These are phyloP conservation scores for Penicillium decumbens DNA, from an alignment of 2,329 filamentous ascomycete species.

Conservation along the genomic window DNA sequence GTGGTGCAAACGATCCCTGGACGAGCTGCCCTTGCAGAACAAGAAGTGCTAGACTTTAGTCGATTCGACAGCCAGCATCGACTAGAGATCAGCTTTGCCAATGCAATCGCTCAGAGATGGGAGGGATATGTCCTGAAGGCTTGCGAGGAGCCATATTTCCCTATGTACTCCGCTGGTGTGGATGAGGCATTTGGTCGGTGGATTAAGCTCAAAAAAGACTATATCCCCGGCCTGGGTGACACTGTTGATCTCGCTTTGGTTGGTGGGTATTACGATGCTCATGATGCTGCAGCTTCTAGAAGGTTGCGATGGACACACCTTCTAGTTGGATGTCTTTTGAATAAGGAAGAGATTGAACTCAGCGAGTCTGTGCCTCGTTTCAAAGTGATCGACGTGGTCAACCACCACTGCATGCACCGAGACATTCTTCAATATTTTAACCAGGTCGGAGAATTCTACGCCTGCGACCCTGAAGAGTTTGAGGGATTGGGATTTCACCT, in stretches of 20 bases:
- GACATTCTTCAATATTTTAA: conserved; percentile 51
- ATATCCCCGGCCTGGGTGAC: conserved; percentile 71
- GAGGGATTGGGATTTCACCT: conserved; percentile 46
- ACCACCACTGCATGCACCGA: conserved; percentile 47
- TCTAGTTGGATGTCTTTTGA: conserved; percentile 69
- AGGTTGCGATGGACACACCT: conserved; percentile 73
- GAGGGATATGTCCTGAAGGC: conserved; percentile 82
- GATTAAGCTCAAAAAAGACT: conserved; percentile 87
- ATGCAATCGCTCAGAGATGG: conserved; percentile 59
- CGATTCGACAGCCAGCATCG: conserved; percentile 48
- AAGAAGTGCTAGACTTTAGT: conserved; percentile 64
- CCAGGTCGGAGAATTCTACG: conserved; percentile 45
- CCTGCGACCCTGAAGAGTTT: conserved; percentile 35
- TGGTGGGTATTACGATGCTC: conserved; percentile 66
- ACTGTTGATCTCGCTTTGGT: conserved; percentile 77
- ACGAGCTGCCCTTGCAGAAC: conserved; percentile 61
- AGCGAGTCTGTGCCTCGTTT: conserved; percentile 61
- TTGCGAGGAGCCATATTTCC: conserved; percentile 69
- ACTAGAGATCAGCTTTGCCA: conserved; percentile 62
- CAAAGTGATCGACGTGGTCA: conserved; percentile 61
- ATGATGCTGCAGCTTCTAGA: conserved; percentile 53
- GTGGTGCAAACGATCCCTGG: conserved; percentile 56
- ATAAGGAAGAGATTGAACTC: conserved; percentile 58
- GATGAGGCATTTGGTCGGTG: conserved; percentile 44
- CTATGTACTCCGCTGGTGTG: conserved; percentile 40